Evolutionary conservation across 805 yeast genomes (phyloP), one percentile per base, ranked within the genome.

Genomic region (Teunomyces panamensis): DNA sequence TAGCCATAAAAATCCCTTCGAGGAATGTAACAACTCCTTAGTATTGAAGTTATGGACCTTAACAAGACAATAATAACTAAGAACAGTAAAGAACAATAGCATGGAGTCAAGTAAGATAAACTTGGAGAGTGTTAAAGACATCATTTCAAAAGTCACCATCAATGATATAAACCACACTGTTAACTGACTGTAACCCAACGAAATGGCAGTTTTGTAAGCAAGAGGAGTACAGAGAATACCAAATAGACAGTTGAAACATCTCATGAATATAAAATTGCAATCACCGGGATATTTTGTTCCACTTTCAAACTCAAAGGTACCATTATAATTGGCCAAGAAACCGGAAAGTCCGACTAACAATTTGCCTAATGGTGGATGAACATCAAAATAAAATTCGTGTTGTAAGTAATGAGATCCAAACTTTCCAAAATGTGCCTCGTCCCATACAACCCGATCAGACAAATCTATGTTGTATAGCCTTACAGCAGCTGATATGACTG

Each of bases 381-480:
- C 95, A 68, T 87, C 96, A 57, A 83, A 89, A 59, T 87, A 87
- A 61, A 87, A 86, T 58, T 87, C 90, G 59, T 84, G 89, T 63
- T 84, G 79, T 54, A 86, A 69, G 64, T 87, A 87, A 58, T 86
- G 83, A 3, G 92, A 84, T 39, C 95, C 95, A 63, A 87, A 87
- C 63, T 85, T 86, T 37, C 94, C 96, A 63, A 87, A 87, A 72
- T 87, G 96, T 5, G 95, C 94, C 65, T 87, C 96, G 69, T 87
- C 96, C 96, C 96, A 87, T 7, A 86, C 85, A 42, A 87, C 92
- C 46, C 73, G 75, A 44, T 78, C 64, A 49, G 82, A 76, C 29
- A 68, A 66, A 17, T 79, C 82, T 44, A 87, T 82, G 43, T 77
- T 74, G 57, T 83, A 77, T 51, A 84, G 73, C 57, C 94, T 75